These are phyloP conservation scores for Podospora anserina DNA, from an alignment of 495 filamentous ascomycete genomes.

Conservation along the genomic window DNA sequence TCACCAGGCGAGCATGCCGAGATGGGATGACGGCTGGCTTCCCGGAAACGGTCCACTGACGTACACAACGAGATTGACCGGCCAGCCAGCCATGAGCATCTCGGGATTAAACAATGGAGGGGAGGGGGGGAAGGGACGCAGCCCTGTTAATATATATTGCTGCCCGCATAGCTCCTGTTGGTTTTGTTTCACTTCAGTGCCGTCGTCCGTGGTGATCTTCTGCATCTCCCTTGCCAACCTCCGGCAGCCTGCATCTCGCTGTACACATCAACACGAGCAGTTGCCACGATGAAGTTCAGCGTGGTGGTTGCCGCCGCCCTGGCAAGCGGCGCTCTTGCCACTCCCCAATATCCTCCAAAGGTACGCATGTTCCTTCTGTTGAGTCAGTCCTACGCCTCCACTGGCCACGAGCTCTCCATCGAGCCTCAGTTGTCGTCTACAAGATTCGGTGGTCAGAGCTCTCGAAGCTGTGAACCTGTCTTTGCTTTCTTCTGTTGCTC, in stretches of 20 bases:
- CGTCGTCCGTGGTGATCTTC: constrained; percentile 4
- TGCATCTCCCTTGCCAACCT: neutral
- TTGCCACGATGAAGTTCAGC: constrained; percentile 23
- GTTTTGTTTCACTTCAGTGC: neutral
- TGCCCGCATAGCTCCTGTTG: neutral
- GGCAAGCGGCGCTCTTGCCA: constrained; percentile 19
- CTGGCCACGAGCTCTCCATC: neutral
- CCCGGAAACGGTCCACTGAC: constrained; percentile 5
- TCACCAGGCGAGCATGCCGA: constrained; percentile 3
- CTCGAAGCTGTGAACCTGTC: neutral
- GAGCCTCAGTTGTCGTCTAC: too few species aligned
- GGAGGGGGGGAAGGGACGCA: neutral
- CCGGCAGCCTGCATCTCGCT: neutral
- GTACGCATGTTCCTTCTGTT: neutral
- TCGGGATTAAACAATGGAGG: neutral
- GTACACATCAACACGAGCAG: neutral
- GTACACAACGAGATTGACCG: neutral
- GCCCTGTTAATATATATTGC: constrained; percentile 4
- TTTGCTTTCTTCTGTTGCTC: neutral
- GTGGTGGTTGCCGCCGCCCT: constrained; percentile 24
- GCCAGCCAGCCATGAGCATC: neutral
- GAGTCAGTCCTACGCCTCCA: neutral
- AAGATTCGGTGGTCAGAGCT: too few species aligned
- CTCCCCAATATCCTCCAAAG: constrained; percentile 4
- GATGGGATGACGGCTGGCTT: neutral